phyloP scores from a whole-genome alignment of 2,329 filamentous ascomycete genomes.

The Sordariomycetes sp. region DNA sequence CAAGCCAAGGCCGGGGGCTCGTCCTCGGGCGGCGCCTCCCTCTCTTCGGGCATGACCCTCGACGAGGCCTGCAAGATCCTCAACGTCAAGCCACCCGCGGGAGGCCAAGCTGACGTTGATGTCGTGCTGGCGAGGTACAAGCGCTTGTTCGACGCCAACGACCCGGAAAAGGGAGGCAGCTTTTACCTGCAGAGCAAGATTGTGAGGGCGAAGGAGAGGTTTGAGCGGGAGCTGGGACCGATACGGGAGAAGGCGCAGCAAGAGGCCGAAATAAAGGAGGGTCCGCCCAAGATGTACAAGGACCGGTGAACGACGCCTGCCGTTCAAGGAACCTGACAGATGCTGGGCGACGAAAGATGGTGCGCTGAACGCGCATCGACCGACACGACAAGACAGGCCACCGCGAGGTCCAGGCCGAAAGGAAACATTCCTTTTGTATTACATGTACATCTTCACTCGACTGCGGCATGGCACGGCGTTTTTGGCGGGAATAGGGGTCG shows the following conservation, averaged over 20 bases:
- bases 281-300: slow-evolving; percentile 92
- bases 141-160: slow-evolving; percentile 86
- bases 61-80: slow-evolving; percentile 97
- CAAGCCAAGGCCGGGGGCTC: slow-evolving; percentile 54
- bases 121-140: slow-evolving; percentile 83
- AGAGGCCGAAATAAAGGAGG: slow-evolving; percentile 72
- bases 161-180: slow-evolving; percentile 90
- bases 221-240: slow-evolving; percentile 77
- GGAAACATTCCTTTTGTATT: slow-evolving; percentile 17
- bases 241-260: slow-evolving; percentile 60
- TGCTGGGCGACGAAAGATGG: too few species aligned
- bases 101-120: slow-evolving; percentile 68
- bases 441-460: slow-evolving; percentile 45
- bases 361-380: too few species aligned
- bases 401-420: neutral
- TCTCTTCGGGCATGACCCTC: slow-evolving; percentile 71
- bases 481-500: slow-evolving; percentile 5
- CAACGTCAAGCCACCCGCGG: slow-evolving; percentile 77
- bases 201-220: slow-evolving; percentile 77
- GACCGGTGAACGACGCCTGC: slow-evolving; percentile 49
- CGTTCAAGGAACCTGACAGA: too few species aligned
- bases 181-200: slow-evolving; percentile 99
- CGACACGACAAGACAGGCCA: too few species aligned
- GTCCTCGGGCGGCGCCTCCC: slow-evolving; percentile 39
- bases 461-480: slow-evolving; percentile 45